Evolutionary conservation across 352 stramenopile genomes (phyloP), one percentile per base, ranked within the genome.

Genomic region (Discostella stelligera): DNA sequence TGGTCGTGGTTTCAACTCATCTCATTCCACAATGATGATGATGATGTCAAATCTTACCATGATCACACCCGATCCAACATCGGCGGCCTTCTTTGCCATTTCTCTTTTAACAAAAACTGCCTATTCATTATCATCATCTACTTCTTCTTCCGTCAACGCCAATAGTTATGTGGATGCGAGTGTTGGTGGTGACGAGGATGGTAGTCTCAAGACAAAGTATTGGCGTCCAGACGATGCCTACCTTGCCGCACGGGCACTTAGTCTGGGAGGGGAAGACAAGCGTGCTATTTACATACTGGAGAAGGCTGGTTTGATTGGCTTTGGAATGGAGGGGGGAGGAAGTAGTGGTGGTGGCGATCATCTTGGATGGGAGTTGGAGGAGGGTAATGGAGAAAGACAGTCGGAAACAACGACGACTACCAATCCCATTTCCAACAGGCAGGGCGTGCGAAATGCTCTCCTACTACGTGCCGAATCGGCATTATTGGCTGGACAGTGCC

Each of bases 11-110:
- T 44, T 8, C 37, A 44, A 44, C 11, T 44, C 39, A 20, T 16
- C 23, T 58, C n/a, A n/a, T n/a, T n/a, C n/a, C n/a, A n/a, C n/a
- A n/a, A n/a, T n/a, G n/a, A n/a, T n/a, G n/a, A n/a, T 27, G 27
- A 62, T 23, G 53, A 10, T 30, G 23, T 14, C 49, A 39, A 59
- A 4, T 14, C 20, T 7, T 7, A 53, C 25, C 13, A 66, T 70
- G 30, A 74, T 46, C 14, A 73, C 71, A 16, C 71, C 71, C 16
- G 71, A 79, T 74, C 71, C 79, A 3, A 60, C 59, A n/a, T 84
- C 79, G 23, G 80, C 82, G 6, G 66, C 77, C 14, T 91, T 91
- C 66, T 91, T 82, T 77, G 82, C 80, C 11, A 50, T 60, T 18
- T 61, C 83, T 32, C 60, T 88, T 0, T 78, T 82, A 73, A 46